Percentiles rank a stretch among this genome's conserved stretches.
Evolutionary conservation across 2,329 filamentous ascomycete species (phyloP).

Genomic region (Paecilomyces niveus): DNA sequence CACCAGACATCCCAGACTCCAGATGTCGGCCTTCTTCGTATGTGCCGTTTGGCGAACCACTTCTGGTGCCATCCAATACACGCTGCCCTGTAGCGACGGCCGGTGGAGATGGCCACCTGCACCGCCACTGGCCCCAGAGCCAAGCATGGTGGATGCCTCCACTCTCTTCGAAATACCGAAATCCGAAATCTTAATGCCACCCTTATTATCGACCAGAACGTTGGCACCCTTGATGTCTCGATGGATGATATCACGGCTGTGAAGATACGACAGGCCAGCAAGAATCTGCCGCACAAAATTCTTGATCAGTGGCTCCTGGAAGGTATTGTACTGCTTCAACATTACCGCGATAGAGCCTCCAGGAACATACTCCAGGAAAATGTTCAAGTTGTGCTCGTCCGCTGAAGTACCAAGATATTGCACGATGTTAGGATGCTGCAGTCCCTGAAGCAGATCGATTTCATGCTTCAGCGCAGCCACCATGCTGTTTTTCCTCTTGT

Average conservation of each 20-base stretch:
- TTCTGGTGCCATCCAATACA: conserved; percentile 99
- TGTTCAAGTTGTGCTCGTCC: conserved; percentile 87
- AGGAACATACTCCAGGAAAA: conserved; percentile 98
- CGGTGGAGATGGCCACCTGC: conserved; percentile 41
- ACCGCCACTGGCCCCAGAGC: conserved; percentile 31
- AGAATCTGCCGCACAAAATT: conserved; percentile 97
- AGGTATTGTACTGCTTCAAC: conserved; percentile 95
- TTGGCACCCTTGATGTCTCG: conserved; percentile 99
- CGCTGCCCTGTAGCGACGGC: conserved; percentile 84
- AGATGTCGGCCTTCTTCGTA: conserved; percentile 97
- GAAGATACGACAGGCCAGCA: conserved; percentile 84
- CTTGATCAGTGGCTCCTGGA: conserved; percentile 85
- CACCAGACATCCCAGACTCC: conserved; percentile 92
- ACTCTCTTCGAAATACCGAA: conserved; percentile 98
- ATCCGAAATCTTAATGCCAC: conserved; percentile 97
- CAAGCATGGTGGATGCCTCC: conserved; percentile 77
- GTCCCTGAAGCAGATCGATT: conserved; percentile 85
- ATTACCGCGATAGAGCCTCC: conserved; percentile 97
- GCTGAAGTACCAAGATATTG: conserved; percentile 95
- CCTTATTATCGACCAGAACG: conserved; percentile 97
- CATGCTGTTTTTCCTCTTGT: conserved; percentile 94
- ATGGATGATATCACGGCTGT: conserved; percentile 93
- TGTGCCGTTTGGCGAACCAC: conserved; percentile 97
- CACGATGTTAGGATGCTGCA: conserved; percentile 95
- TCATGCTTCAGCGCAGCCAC: conserved; percentile 95